These are phyloP conservation scores for Aschersonia sp. DNA, from an alignment of 2,329 filamentous ascomycete species.

Conservation along the genomic window DNA sequence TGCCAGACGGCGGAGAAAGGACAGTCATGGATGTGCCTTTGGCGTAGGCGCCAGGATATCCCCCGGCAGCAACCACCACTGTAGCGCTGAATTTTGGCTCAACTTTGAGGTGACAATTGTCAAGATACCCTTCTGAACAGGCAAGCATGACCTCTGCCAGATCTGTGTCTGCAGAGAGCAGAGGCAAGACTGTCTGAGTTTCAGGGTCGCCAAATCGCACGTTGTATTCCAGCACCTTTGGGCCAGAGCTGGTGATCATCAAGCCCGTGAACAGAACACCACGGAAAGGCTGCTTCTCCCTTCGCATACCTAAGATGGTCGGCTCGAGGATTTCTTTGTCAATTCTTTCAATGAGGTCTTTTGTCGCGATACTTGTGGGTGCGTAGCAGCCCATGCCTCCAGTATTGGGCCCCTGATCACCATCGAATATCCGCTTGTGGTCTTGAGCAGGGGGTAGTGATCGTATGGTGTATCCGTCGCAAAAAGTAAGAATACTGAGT, in stretches of 20 bases:
- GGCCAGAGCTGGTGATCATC: slow-evolving; percentile 74
- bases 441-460: slow-evolving; percentile 86
- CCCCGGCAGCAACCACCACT: slow-evolving; percentile 83
- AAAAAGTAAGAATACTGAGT: slow-evolving; percentile 80
- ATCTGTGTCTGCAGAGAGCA: slow-evolving; percentile 66
- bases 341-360: slow-evolving; percentile 61
- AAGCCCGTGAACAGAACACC: slow-evolving; percentile 80
- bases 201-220: slow-evolving; percentile 88
- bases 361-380: slow-evolving; percentile 66
- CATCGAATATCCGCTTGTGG: slow-evolving; percentile 89
- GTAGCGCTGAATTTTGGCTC: slow-evolving; percentile 66
- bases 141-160: slow-evolving; percentile 80
- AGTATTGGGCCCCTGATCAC: slow-evolving; percentile 82
- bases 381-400: slow-evolving; percentile 98
- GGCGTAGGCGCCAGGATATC: slow-evolving; percentile 75
- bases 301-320: slow-evolving; percentile 76
- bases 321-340: slow-evolving; percentile 76
- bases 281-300: slow-evolving; percentile 58
- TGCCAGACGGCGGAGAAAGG: slow-evolving; percentile 24
- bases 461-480: slow-evolving; percentile 72
- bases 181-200: slow-evolving; percentile 70
- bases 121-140: slow-evolving; percentile 61
- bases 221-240: slow-evolving; percentile 84
- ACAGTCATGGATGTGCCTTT: slow-evolving; percentile 56
- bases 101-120: slow-evolving; percentile 53